Percentiles rank a stretch among this genome's conserved stretches.
Conservation (phyloP, 176 grass and related monocot genomes). For the Phragmites australis region DNA sequence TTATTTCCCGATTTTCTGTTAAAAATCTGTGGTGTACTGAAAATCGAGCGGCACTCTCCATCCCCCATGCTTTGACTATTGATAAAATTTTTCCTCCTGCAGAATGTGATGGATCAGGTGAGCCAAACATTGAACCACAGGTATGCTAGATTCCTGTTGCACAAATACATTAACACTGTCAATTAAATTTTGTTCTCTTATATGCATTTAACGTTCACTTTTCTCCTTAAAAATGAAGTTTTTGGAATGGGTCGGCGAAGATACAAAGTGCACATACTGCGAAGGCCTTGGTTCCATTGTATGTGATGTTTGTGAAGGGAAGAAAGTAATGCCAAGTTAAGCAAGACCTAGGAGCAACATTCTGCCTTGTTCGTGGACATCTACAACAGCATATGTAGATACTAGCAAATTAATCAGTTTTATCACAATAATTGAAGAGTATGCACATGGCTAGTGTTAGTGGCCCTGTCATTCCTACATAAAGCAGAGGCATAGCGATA, state of each 20-base stretch:
- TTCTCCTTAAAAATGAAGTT: constrained; percentile 59
- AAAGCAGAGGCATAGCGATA: constrained; percentile 8
- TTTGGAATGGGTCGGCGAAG: constrained; percentile 94
- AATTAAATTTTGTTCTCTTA: background rate
- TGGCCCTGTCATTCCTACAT: background rate
- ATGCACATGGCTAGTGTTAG: background rate
- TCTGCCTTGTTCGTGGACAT: background rate
- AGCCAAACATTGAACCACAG: constrained; percentile 92
- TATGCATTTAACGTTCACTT: background rate
- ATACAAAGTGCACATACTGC: constrained; percentile 81
- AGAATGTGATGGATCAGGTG: constrained; percentile 91
- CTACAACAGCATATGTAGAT: constrained; percentile 13
- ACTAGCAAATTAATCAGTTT: constrained; percentile 33
- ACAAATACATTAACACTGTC: background rate
- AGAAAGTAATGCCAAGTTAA: constrained; percentile 45
- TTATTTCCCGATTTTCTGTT: background rate
- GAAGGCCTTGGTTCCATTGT: constrained; percentile 69
- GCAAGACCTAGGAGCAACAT: background rate
- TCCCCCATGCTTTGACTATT: constrained; percentile 3
- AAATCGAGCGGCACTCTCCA: background rate
- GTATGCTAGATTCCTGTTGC: constrained; percentile 34
- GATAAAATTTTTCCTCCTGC: constrained; percentile 19
- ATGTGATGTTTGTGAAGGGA: constrained; percentile 85
- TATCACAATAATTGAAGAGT: background rate
- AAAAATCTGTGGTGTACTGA: background rate